phyloP scores from a whole-genome alignment of 768 basidiomycete species.

The Filobasidium floriforme region DNA sequence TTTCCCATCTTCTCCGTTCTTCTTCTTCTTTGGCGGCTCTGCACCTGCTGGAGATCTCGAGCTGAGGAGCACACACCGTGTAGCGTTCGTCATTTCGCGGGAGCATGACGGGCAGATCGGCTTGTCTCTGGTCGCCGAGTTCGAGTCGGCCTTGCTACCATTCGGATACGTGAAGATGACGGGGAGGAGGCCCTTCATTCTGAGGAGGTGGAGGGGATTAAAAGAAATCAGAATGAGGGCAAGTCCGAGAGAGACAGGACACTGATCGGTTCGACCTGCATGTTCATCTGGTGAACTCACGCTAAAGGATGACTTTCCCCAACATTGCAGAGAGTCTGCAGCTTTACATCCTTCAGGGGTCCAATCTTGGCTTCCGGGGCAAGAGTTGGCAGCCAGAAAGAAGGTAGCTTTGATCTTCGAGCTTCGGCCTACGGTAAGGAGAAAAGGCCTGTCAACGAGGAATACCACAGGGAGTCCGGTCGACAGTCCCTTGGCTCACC shows the following conservation, averaged over 20 bases:
- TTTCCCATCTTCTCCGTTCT: conserved; percentile 35
- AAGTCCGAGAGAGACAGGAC: too few relatives aligned
- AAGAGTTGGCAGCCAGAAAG: conserved; percentile 92
- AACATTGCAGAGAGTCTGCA: conserved; percentile 82
- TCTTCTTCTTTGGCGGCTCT: conserved; percentile 12
- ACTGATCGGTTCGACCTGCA: neutral
- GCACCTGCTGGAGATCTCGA: conserved; percentile 27
- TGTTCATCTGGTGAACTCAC: conserved; percentile 48
- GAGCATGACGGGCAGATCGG: conserved; percentile 84
- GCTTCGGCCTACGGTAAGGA: conserved; percentile 55
- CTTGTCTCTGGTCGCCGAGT: conserved; percentile 24
- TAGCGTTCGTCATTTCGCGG: conserved; percentile 70
- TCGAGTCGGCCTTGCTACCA: conserved; percentile 22
- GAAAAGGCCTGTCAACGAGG: neutral
- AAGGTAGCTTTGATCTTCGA: conserved; percentile 79
- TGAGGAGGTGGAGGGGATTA: conserved; percentile 37
- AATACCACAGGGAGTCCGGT: neutral
- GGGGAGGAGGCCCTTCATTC: conserved; percentile 71
- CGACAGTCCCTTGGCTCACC: conserved; percentile 13
- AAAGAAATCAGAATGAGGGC: too few relatives aligned
- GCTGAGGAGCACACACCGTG: conserved; percentile 33
- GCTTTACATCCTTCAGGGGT: conserved; percentile 68
- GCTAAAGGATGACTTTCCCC: conserved; percentile 69
- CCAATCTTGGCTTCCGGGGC: conserved; percentile 69
- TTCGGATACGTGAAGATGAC: conserved; percentile 64